Percentiles rank a stretch among this genome's conserved stretches.
phyloP scores from a whole-genome alignment of 371 early-diverging fungal species.

The Apophysomyces sp. region DNA sequence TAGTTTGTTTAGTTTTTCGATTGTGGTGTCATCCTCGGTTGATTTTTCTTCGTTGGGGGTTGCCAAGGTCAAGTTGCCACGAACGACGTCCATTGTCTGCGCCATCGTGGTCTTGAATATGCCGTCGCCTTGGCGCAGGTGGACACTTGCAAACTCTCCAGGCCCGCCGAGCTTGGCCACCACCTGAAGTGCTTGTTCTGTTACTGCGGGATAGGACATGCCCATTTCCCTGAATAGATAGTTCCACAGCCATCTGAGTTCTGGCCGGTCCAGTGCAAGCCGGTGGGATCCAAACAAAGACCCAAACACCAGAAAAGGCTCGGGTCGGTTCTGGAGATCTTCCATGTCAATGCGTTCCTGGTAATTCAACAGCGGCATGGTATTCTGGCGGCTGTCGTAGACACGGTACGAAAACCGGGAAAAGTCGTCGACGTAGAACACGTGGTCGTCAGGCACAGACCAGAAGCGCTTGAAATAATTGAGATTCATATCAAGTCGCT shows the following conservation, averaged over 20 bases:
- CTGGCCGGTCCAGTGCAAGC: slow-evolving; percentile 7
- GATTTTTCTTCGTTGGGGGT: not conserved
- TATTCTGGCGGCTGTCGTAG: slow-evolving; percentile 13
- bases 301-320: slow-evolving; percentile 30
- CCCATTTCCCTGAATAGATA: slow-evolving; percentile 12
- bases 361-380: slow-evolving; percentile 6
- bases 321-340: slow-evolving; percentile 14
- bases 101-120: slow-evolving; percentile 16
- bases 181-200: slow-evolving; percentile 15
- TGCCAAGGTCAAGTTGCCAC: not conserved
- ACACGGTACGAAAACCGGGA: slow-evolving; percentile 32
- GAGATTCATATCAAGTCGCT: slow-evolving; percentile 20
- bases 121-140: slow-evolving; percentile 37
- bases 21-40: slow-evolving; percentile 3
- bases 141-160: slow-evolving; percentile 27
- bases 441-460: slow-evolving; percentile 4
- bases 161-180: slow-evolving; percentile 26
- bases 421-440: slow-evolving; percentile 20
- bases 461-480: slow-evolving; percentile 17
- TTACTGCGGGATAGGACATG: slow-evolving; percentile 21
- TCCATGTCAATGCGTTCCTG: slow-evolving; percentile 12
- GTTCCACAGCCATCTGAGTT: slow-evolving; percentile 6
- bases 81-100: slow-evolving; percentile 18
- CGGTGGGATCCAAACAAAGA: slow-evolving; percentile 33
- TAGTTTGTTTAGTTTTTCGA: not conserved